Evolutionary conservation across 1,284 basidiomycete species (phyloP).

Genomic region (Tilletiaria anomala): DNA sequence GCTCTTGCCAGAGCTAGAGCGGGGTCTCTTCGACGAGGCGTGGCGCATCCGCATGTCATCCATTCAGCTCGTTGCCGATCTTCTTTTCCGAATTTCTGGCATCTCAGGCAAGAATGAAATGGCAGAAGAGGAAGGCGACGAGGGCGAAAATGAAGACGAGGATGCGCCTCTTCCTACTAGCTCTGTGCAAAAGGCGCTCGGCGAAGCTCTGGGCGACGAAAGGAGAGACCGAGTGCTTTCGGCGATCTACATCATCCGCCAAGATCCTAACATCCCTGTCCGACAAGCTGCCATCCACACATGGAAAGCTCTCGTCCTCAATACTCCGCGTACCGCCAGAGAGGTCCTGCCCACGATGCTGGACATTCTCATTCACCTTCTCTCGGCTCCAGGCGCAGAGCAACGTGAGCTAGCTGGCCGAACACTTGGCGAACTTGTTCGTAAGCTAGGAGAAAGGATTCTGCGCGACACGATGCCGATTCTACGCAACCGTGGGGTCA

Average conservation of each 20-base stretch:
- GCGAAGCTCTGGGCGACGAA: constrained; percentile 75
- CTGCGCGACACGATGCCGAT: constrained; percentile 69
- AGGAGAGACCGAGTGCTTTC: constrained; percentile 79
- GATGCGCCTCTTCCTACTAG: constrained; percentile 4
- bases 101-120: constrained; percentile 80
- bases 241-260: constrained; percentile 79
- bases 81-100: constrained; percentile 94
- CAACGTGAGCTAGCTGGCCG: constrained; percentile 64
- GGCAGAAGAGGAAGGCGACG: constrained; percentile 48
- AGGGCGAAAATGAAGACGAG: constrained; percentile 31
- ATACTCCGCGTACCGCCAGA: constrained; percentile 53
- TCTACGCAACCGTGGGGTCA: constrained; percentile 50
- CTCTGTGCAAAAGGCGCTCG: constrained; percentile 55
- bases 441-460: constrained; percentile 89
- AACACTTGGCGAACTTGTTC: constrained; percentile 57
- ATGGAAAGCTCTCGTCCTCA: constrained; percentile 95
- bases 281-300: constrained; percentile 86
- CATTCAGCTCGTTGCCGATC: constrained; percentile 84
- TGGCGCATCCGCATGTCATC: constrained; percentile 88
- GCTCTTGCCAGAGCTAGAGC: constrained; percentile 82
- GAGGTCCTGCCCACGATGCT: constrained; percentile 67
- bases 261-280: constrained; percentile 79
- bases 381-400: constrained; percentile 65
- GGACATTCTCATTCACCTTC: constrained; percentile 52
- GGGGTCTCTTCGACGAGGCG: constrained; percentile 80